These are phyloP conservation scores for Epicoccum sorghinum DNA, from an alignment of 2,329 filamentous ascomycete genomes.

Conservation along the genomic window DNA sequence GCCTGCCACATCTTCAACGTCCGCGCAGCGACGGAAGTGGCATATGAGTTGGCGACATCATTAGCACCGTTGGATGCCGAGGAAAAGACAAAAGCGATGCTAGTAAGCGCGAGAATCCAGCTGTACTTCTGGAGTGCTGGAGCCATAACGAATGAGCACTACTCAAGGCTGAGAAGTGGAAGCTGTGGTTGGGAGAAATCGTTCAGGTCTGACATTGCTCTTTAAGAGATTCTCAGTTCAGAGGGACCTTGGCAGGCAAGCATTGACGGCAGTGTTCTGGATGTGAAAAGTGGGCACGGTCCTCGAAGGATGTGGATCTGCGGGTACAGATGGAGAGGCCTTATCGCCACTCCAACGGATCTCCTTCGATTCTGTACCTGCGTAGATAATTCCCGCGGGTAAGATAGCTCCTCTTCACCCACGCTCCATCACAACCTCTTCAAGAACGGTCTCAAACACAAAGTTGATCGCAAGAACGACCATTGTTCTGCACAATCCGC, in stretches of 20 bases:
- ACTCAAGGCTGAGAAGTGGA: not conserved
- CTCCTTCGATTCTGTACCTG: too few relatives aligned
- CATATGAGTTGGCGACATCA: constrained; percentile 63
- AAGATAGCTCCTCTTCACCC: too few relatives aligned
- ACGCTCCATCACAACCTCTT: too few relatives aligned
- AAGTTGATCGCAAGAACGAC: not conserved
- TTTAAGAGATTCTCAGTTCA: not conserved
- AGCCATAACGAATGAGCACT: not conserved
- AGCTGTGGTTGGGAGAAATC: not conserved
- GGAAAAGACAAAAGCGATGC: constrained; percentile 47
- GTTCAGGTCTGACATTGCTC: not conserved
- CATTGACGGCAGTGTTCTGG: not conserved
- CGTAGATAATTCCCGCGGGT: too few relatives aligned
- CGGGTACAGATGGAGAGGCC: too few relatives aligned
- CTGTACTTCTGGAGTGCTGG: constrained; percentile 35
- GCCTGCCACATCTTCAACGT: constrained; percentile 60
- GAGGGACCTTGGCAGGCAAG: not conserved
- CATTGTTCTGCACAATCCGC: not conserved
- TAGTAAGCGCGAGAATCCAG: constrained; percentile 51
- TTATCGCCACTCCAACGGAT: too few relatives aligned
- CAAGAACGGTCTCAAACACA: too few relatives aligned
- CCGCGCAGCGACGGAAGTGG: constrained; percentile 55
- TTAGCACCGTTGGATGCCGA: constrained; percentile 52
- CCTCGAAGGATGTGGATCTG: not conserved
- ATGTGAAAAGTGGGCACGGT: not conserved